Conservation (phyloP, 2,329 filamentous ascomycete genomes). For the Penicillium sp. region DNA sequence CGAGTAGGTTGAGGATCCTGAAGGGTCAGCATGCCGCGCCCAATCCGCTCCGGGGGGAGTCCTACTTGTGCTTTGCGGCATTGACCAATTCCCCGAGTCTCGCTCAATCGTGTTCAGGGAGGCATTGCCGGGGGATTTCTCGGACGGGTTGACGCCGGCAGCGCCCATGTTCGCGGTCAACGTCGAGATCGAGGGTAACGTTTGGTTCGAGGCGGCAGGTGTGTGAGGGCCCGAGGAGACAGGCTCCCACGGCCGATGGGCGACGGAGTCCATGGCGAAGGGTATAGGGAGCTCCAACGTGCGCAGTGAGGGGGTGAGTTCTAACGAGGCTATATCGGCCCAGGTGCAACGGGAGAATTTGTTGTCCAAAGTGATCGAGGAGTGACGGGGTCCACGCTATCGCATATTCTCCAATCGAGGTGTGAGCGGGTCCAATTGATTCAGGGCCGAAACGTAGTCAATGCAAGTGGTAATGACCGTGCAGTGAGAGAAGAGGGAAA, state of each 20-base stretch:
- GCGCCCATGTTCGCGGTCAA: constrained; percentile 47
- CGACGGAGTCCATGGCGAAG: constrained; percentile 42
- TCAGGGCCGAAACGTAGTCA: constrained; percentile 2
- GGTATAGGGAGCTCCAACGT: background rate
- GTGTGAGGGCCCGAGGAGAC: constrained; percentile 38
- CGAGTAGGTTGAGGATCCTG: constrained; percentile 53
- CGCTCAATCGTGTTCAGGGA: constrained; percentile 52
- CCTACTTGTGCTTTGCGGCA: constrained; percentile 60
- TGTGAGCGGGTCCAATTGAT: constrained; percentile 4
- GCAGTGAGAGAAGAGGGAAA: background rate
- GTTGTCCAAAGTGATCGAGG: constrained; percentile 4
- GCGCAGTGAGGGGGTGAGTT: background rate
- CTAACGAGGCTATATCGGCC: background rate
- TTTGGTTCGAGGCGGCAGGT: constrained; percentile 40
- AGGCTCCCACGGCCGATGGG: constrained; percentile 49
- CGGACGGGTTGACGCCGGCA: constrained; percentile 31
- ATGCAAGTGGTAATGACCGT: constrained; percentile 5
- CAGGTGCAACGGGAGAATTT: background rate
- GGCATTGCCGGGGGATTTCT: constrained; percentile 46
- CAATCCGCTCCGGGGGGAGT: constrained; percentile 20
- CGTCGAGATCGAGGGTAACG: constrained; percentile 51
- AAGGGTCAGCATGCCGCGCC: constrained; percentile 26
- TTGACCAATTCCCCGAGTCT: constrained; percentile 62
- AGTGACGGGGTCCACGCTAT: constrained; percentile 19
- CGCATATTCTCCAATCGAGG: constrained; percentile 25